These are phyloP conservation scores for Myriosclerotinia curreyana DNA, from an alignment of 2,329 filamentous ascomycete species.

Conservation along the genomic window DNA sequence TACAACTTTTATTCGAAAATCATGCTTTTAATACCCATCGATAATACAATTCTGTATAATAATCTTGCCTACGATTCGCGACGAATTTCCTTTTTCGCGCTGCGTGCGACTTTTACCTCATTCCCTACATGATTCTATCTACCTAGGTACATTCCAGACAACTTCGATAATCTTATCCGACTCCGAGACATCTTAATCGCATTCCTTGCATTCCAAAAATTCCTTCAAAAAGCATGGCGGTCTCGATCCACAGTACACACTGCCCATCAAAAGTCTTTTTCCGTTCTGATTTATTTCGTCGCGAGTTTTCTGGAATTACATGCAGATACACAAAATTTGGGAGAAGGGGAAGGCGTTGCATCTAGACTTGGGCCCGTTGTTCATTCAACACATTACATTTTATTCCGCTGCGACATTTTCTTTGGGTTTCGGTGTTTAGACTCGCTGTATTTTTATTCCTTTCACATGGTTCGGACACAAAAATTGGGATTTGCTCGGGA, in stretches of 20 bases:
- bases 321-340: conserved; percentile 17
- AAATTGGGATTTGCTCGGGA: conserved; percentile 23
- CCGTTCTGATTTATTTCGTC: conserved; percentile 15
- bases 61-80: conserved; percentile 23
- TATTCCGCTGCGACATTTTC: conserved; percentile 17
- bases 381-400: conserved; percentile 23
- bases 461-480: conserved; percentile 23
- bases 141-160: conserved; percentile 23
- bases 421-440: conserved; percentile 23
- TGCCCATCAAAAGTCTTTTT: conserved; percentile 15
- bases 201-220: conserved; percentile 22
- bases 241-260: conserved; percentile 35
- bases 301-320: conserved; percentile 18
- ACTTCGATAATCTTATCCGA: conserved; percentile 10
- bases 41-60: conserved; percentile 21
- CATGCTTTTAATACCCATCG: conserved; percentile 21
- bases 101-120: conserved; percentile 20
- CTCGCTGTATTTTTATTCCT: conserved; percentile 22
- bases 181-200: conserved; percentile 15
- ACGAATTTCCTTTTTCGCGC: conserved; percentile 24
- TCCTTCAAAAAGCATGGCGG: conserved; percentile 21
- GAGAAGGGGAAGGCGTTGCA: conserved; percentile 31
- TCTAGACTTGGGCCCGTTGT: conserved; percentile 30
- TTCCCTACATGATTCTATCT: conserved; percentile 19
- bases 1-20: conserved; percentile 18